These are phyloP conservation scores for Sistotremastrum suecicum DNA, from an alignment of 768 basidiomycete genomes.

Conservation along the genomic window DNA sequence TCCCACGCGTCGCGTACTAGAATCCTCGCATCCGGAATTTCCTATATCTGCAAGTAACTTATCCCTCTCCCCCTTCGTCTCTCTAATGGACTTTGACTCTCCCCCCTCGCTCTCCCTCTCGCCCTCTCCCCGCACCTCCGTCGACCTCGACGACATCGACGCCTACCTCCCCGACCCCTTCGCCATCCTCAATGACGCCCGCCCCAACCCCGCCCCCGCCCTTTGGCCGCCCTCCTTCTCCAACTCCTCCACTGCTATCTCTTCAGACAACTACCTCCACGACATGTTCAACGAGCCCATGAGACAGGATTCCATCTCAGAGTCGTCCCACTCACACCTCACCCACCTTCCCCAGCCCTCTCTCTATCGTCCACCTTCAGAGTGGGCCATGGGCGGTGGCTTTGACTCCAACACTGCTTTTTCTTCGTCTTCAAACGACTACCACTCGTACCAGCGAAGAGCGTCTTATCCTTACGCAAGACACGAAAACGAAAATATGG, in stretches of 20 bases:
- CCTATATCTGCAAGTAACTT: no score
- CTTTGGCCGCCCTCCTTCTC: background rate
- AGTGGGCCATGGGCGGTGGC: slow-evolving; percentile 20
- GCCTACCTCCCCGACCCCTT: slow-evolving; percentile 3
- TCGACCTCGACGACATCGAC: slow-evolving; percentile 10
- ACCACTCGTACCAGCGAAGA: slow-evolving; percentile 25
- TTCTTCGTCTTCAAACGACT: no score
- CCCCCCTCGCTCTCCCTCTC: slow-evolving; percentile 3
- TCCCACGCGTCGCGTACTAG: no score
- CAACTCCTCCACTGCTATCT: background rate
- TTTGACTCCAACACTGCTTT: slow-evolving; percentile 17
- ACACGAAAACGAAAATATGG: slow-evolving; percentile 49
- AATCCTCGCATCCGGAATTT: no score
- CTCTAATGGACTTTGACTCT: background rate
- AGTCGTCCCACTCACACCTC: background rate
- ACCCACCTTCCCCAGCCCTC: slow-evolving; percentile 17
- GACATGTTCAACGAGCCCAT: slow-evolving; percentile 2
- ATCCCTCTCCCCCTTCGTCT: no score
- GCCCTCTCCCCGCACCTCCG: slow-evolving; percentile 10
- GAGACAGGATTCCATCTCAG: background rate
- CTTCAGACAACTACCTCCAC: slow-evolving; percentile 2
- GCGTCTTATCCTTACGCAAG: slow-evolving; percentile 68
- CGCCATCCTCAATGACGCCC: background rate
- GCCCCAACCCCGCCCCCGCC: background rate
- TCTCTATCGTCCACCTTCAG: slow-evolving; percentile 14